Conservation (phyloP, 1,284 basidiomycete genomes). For the Laetiporus sulphureus region DNA sequence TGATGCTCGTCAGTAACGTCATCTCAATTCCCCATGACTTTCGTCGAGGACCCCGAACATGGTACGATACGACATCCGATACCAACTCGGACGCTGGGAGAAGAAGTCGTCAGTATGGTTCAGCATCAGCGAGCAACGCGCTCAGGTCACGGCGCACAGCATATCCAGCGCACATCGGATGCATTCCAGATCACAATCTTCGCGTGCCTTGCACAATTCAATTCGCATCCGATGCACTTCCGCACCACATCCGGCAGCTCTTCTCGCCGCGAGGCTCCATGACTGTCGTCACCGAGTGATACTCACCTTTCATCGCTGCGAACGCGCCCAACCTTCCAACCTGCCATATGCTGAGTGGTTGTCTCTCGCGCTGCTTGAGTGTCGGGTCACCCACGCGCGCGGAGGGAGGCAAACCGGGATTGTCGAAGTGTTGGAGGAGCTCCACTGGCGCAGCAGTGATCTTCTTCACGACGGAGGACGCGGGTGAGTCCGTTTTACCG, state of each 20-base stretch:
- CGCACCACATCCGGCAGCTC: no score
- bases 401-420: conserved; percentile 68
- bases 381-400: conserved; percentile 57
- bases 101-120: no score
- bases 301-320: conserved; percentile 58
- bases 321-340: conserved; percentile 63
- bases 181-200: no score
- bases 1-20: conserved; percentile 77
- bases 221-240: no score
- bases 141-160: no score
- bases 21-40: conserved; percentile 89
- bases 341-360: conserved; percentile 56
- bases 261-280: no score
- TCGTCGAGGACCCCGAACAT: conserved; percentile 75
- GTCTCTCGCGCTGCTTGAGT: conserved; percentile 46
- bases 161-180: no score
- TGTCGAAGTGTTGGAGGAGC: conserved; percentile 55
- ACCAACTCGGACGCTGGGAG: conserved; percentile 68
- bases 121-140: no score
- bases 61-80: conserved; percentile 63
- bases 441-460: conserved; percentile 8
- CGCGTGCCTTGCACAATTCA: no score
- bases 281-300: no score
- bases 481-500: neutral
- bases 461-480: neutral